phyloP scores from a whole-genome alignment of 768 basidiomycete genomes.

The Hygrophorus pudorinus region DNA sequence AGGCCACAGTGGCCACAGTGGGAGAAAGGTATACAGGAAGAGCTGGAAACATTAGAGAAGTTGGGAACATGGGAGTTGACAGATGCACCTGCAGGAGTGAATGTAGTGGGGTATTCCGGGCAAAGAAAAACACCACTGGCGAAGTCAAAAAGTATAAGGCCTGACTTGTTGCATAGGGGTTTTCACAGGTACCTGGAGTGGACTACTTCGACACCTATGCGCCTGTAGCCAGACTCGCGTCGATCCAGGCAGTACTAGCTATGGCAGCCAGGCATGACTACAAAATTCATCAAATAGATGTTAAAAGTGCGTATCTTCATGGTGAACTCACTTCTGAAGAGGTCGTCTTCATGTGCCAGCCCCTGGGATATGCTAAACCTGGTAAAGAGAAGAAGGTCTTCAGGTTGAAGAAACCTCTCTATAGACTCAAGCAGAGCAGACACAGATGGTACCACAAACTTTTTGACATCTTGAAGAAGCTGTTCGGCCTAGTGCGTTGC shows the following conservation, averaged over 20 bases:
- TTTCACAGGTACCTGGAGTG: slow-evolving; percentile 27
- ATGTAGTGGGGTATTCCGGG: slow-evolving; percentile 28
- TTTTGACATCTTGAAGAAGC: slow-evolving; percentile 3
- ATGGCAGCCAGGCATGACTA: slow-evolving; percentile 19
- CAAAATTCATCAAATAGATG: slow-evolving; percentile 19
- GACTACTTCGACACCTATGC: slow-evolving; percentile 30
- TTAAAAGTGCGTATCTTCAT: slow-evolving; percentile 31
- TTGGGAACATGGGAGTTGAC: slow-evolving; percentile 26
- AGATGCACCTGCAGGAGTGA: slow-evolving; percentile 11
- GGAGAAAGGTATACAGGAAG: slow-evolving; percentile 16
- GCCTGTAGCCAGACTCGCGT: slow-evolving; percentile 17
- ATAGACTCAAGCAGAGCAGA: slow-evolving; percentile 20
- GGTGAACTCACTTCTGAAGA: slow-evolving; percentile 20
- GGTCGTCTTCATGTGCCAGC: slow-evolving; percentile 33
- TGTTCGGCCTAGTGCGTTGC: slow-evolving; percentile 12
- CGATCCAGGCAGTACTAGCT: slow-evolving; percentile 18
- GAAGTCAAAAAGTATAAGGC: slow-evolving; percentile 25
- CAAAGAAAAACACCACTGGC: slow-evolving; percentile 27
- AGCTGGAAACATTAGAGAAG: slow-evolving; percentile 18
- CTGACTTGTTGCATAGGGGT: slow-evolving; percentile 28
- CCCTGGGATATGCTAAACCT: slow-evolving; percentile 17
- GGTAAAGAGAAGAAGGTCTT: slow-evolving; percentile 6
- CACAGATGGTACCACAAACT: slow-evolving; percentile 17
- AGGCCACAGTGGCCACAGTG: slow-evolving; percentile 12
- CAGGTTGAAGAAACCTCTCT: slow-evolving; percentile 19